A percentile compares a stretch with the other conserved stretches of the same genome.
These are phyloP conservation scores for Mallotus japonicus DNA, from an alignment of 441 rosid species.

Conservation along the genomic window DNA sequence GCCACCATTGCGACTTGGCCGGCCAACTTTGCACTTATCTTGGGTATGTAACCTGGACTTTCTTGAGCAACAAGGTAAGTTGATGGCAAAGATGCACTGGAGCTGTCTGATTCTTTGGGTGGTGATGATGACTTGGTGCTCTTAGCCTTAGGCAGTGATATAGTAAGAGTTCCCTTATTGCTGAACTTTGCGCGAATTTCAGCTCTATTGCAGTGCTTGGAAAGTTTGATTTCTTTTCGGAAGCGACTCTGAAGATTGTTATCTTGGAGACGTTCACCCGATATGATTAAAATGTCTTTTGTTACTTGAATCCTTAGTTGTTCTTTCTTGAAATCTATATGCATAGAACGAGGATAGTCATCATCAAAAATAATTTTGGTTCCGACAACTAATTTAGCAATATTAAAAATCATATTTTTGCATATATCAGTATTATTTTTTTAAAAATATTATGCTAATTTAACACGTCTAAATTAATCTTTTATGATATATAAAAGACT, in stretches of 20 bases:
- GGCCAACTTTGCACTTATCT: not conserved
- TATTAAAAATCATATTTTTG: too few species aligned
- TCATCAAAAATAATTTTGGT: too few species aligned
- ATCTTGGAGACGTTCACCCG: constrained; percentile 17
- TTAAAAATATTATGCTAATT: too few species aligned
- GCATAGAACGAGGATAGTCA: not conserved
- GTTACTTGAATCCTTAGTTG: constrained; percentile 17
- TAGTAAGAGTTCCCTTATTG: constrained; percentile 15
- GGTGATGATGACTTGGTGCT: not conserved
- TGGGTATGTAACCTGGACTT: not conserved
- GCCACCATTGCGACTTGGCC: not conserved
- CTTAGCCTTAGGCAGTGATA: constrained; percentile 20
- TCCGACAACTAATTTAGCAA: too few species aligned
- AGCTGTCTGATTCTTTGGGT: not conserved
- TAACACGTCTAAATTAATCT: too few species aligned
- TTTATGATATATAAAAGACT: too few species aligned
- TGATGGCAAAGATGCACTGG: constrained; percentile 1
- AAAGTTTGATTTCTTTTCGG: constrained; percentile 15
- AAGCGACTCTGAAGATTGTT: constrained; percentile 11
- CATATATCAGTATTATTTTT: not conserved
- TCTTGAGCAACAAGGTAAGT: not conserved
- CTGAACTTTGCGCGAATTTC: constrained; percentile 20
- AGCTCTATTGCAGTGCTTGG: constrained; percentile 2
- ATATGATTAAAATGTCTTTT: constrained; percentile 6
- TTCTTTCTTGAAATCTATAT: constrained; percentile 28